Conservation (phyloP, 2,329 filamentous ascomycete genomes). For the Penicillium frequentans region DNA sequence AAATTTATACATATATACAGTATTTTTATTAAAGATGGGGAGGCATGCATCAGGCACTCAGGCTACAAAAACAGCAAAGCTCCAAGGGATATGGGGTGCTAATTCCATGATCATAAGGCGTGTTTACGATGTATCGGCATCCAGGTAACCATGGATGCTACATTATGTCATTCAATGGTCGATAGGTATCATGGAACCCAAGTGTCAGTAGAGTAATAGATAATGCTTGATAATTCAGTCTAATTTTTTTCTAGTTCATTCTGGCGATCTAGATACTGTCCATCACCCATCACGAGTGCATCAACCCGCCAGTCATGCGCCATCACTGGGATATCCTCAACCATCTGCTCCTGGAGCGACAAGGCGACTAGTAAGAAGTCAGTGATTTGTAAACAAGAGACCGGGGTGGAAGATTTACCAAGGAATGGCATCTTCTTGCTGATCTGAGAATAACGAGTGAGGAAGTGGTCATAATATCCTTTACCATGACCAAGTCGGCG, state of each 20-base stretch:
- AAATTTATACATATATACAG: too few relatives aligned
- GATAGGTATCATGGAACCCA: too few relatives aligned
- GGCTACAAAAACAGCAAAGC: too few relatives aligned
- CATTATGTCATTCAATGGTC: too few relatives aligned
- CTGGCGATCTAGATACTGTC: constrained; percentile 51
- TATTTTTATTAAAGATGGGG: too few relatives aligned
- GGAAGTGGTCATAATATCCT: constrained; percentile 94
- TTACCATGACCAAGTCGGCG: constrained; percentile 88
- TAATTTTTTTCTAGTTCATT: background rate
- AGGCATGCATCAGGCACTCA: too few relatives aligned
- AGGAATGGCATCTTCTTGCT: constrained; percentile 9
- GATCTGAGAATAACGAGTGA: constrained; percentile 67
- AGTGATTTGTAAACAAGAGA: constrained; percentile 21
- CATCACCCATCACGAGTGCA: constrained; percentile 71
- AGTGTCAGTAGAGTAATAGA: too few relatives aligned
- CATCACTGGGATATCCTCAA: constrained; percentile 72
- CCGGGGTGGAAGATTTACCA: background rate
- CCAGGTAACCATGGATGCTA: too few relatives aligned
- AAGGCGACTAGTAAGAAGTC: constrained; percentile 63
- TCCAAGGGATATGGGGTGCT: too few relatives aligned
- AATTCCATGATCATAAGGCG: too few relatives aligned
- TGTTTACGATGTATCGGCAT: too few relatives aligned
- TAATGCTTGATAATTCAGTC: too few relatives aligned
- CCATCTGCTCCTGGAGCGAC: constrained; percentile 81
- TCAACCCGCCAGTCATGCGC: constrained; percentile 77